phyloP scores from a whole-genome alignment of 805 yeast species.

The Pichia membranifaciens region DNA sequence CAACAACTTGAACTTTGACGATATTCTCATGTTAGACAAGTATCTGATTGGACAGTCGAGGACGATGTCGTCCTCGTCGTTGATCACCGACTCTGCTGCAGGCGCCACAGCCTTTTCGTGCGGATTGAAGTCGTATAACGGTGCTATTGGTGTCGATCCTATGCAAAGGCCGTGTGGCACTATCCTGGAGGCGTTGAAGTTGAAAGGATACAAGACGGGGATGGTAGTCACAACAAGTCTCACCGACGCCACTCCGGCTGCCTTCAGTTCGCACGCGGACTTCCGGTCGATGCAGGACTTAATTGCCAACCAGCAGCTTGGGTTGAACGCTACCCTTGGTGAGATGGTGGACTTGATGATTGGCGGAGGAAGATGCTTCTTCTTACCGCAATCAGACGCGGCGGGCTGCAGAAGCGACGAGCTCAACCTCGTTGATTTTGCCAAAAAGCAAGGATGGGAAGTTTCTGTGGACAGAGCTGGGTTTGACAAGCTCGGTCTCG shows the following conservation, averaged over 20 bases:
- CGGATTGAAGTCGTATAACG: conserved; percentile 77
- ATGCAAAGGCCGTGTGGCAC: conserved; percentile 77
- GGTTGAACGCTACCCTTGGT: conserved; percentile 68
- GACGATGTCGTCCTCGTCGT: conserved; percentile 69
- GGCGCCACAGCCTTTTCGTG: conserved; percentile 95
- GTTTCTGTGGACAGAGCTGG: conserved; percentile 53
- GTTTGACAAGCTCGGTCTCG: conserved; percentile 53
- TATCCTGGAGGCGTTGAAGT: conserved; percentile 78
- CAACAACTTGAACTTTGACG: conserved; percentile 48
- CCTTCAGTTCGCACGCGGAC: conserved; percentile 76
- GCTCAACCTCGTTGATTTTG: conserved; percentile 61
- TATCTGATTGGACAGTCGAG: conserved; percentile 78
- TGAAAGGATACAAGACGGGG: conserved; percentile 77
- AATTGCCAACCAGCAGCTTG: conserved; percentile 84
- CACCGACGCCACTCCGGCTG: conserved; percentile 94
- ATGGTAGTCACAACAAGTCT: conserved; percentile 87
- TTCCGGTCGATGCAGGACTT: conserved; percentile 72
- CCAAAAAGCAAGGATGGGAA: conserved; percentile 54
- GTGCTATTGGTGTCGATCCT: conserved; percentile 84
- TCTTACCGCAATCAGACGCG: conserved; percentile 42
- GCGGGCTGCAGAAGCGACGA: conserved; percentile 64
- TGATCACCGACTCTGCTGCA: conserved; percentile 93
- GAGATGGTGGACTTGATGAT: conserved; percentile 73
- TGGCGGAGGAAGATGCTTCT: conserved; percentile 90
- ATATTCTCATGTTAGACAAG: conserved; percentile 50